Percentiles rank a stretch among this genome's conserved stretches.
Evolutionary conservation across 345 rosid genomes (phyloP).

Genomic region (Eucalyptus cloeziana): DNA sequence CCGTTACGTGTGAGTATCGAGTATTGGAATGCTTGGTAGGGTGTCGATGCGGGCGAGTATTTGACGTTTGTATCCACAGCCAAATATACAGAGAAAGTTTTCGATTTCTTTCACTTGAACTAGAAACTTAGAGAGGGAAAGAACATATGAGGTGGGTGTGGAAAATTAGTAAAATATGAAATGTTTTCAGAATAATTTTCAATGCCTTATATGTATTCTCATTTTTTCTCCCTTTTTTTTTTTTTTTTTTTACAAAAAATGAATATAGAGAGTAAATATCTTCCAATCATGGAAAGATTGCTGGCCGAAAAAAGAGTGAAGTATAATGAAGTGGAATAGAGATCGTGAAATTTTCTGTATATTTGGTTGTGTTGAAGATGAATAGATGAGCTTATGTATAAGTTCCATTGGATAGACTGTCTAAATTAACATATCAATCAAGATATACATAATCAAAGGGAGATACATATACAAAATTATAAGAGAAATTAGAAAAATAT

Average conservation of each 20-base stretch:
- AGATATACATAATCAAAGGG: too few species aligned
- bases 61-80: background rate
- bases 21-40: background rate
- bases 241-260: background rate
- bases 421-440: background rate
- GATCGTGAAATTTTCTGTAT: too few species aligned
- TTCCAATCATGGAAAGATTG: background rate
- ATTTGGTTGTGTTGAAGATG: background rate
- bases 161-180: background rate
- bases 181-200: background rate
- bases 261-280: background rate
- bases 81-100: background rate
- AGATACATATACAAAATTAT: background rate
- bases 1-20: background rate
- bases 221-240: background rate
- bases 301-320: background rate
- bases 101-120: background rate
- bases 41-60: background rate
- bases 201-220: background rate
- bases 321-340: background rate
- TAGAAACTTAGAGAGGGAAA: background rate
- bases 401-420: background rate
- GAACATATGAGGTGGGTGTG: background rate
- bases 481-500: background rate
- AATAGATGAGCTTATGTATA: too few species aligned